phyloP scores from a whole-genome alignment of 192 early-diverging fungal genomes.

The Dimargaris cristalligena region DNA sequence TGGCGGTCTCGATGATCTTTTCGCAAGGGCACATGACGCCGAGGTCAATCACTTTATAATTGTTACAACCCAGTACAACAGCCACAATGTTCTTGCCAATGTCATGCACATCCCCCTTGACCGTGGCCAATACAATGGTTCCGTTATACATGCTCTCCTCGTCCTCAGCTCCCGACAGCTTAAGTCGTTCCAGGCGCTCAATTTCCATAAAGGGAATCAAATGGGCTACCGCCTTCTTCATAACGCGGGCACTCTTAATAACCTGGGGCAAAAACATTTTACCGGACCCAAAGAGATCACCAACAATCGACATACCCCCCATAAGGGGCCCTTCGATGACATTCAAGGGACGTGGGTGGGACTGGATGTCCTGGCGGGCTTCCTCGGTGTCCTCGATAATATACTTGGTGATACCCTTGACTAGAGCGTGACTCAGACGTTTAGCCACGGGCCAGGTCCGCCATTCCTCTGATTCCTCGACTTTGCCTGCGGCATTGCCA shows the following conservation, averaged over 20 bases:
- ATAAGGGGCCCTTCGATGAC: slow-evolving; percentile 95
- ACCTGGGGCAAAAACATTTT: slow-evolving; percentile 99
- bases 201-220: slow-evolving; percentile 87
- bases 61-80: slow-evolving; percentile 94
- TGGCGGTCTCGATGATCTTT: slow-evolving; percentile 76
- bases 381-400: slow-evolving; percentile 90
- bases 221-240: slow-evolving; percentile 96
- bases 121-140: slow-evolving; percentile 81
- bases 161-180: slow-evolving; percentile 27
- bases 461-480: slow-evolving; percentile 78
- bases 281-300: slow-evolving; percentile 83
- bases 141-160: slow-evolving; percentile 70
- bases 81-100: slow-evolving; percentile 98
- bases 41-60: slow-evolving; percentile 85
- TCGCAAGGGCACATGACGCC: slow-evolving; percentile 93
- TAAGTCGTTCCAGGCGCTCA: slow-evolving; percentile 65
- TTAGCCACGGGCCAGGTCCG: slow-evolving; percentile 49
- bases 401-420: slow-evolving; percentile 90
- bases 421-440: slow-evolving; percentile 64
- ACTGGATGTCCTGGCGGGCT: slow-evolving; percentile 50
- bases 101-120: slow-evolving; percentile 96
- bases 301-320: slow-evolving; percentile 85
- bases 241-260: slow-evolving; percentile 90
- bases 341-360: slow-evolving; percentile 78
- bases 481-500: slow-evolving; percentile 39